Base-by-base conservation (phyloP, 495 filamentous ascomycete species). In the Hypoxylon fragiforme region DNA sequence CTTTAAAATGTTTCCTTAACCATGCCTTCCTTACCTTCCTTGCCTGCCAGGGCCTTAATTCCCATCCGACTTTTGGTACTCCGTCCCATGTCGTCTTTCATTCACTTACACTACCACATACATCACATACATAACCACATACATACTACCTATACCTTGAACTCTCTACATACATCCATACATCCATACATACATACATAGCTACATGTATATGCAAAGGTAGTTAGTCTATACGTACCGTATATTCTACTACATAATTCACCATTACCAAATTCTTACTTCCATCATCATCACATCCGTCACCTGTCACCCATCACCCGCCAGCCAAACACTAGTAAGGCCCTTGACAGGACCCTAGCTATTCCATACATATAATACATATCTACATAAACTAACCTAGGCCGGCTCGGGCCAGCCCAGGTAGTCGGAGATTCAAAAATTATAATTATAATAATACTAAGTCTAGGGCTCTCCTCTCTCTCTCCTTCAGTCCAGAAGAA, bases 271-370 rank as follows among this genome's bases (percentile, higher is more conserved):
- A n/a, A n/a, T n/a, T 34, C 3, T 34, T 34, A 31, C 43, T 21
- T 41, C 35, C 30, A 44, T 30, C 19, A 7, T 11, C 15, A 45
- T 31, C 44, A 20, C 36, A 7, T 37, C 34, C 21, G 7, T 30
- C 32, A 37, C 46, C 57, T 5, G n/a, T 43, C 19, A 44, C 49
- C 26, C 28, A 13, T 38, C 28, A 30, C 35, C 16, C n/a, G n/a
- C 21, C 24, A 18, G 18, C 31, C 3, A 13, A 35, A 12, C n/a
- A n/a, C n/a, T n/a, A n/a, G n/a, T n/a, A n/a, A 35, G 41, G 38
- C 43, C 52, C 51, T 36, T 56, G 57, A 61, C 41, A 55, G 42
- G 51, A 60, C 50, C 45, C 50, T 51, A 54, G 46, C 47, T 24
- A 40, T 47, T 46, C 54, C 45, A 54, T 51, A 54, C 49, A 39